Evolutionary conservation across 2,329 filamentous ascomycete species (phyloP), one percentile per base, ranked within the genome.

Genomic region (Neurospora sp.): DNA sequence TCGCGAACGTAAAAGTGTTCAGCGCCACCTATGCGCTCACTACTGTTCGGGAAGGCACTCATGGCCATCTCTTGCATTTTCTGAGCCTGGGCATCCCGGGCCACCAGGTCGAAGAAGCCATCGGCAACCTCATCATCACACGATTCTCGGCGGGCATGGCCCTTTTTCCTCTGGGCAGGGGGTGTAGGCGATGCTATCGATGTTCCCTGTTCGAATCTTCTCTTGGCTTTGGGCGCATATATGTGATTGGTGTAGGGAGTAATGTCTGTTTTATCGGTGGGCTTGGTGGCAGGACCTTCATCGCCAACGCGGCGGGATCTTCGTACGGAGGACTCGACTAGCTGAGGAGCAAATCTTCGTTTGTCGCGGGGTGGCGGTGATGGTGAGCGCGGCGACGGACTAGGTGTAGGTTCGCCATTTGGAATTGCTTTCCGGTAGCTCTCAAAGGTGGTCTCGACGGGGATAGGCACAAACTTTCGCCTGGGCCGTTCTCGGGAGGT

Each of bases 61-160:
- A 93, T 84, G 66, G 90, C 91, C 76, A 88, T 85, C 75, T 97
- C 92, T 72, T 91, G 88, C 73, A 97, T 83, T 78, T 95, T 91
- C 76, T 89, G 88, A 62, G 52, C 52, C 78, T 96, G 90, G 8
- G 91, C 92, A 76, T 93, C 90, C 76, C 89, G 90, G 67, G 92
- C 92, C 62, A 93, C 92, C 70, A 97, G 83, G 70, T 91, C 89
- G 70, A 97, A 86, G 69, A 97, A 81, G 78, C 94, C 94, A 43
- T 89, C 88, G 68, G 91, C 88, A 74, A 92, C 91, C 72, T 87
- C 86, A 72, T 92, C 91, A 76, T 96, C 92, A 73, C 91, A 90
- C 70, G 86, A 87, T 85, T 93, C 84, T 83, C 91, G 79, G 82
- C 89, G 84, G 70, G 86, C 84, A 40, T 79, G 77, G 17, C 76